Base-by-base conservation (phyloP, 2,329 filamentous ascomycete genomes). In the Paraconiothyrium brasiliense region DNA sequence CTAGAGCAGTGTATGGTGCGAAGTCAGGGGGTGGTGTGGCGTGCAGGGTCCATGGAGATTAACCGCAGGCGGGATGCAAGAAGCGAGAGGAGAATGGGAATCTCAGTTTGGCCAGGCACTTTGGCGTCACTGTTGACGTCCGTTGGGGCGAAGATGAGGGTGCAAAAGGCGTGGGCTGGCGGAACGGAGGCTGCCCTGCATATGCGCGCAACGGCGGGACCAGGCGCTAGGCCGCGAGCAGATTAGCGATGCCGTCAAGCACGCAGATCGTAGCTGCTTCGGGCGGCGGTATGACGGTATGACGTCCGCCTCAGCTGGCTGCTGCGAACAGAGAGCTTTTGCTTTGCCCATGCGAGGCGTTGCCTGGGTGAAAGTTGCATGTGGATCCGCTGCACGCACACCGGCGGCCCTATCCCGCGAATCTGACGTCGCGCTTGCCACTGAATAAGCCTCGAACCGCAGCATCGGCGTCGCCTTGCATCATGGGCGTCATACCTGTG, bases 121-220 rank as follows among this genome's bases (percentile, higher is more conserved):
- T 43, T 44, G 49, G 51, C 59, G 56, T 62, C 59, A 62, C 44
- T 37, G 48, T 51, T 57, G 58, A 60, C 55, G 59, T 58, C 43
- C 22, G 34, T 9, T 22, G 50, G 39, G 54, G 37, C 49, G 14
- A 59, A 41, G 54, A 48, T 13, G 48, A 35, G 30, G 30, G 30
- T 9, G 30, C n/a, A 27, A 11, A n/a, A 24, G n/a, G 50, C 16
- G 22, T 30, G 24, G 50, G 20, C 37, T 24, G 22, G 50, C 50
- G 37, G 49, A 54, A 43, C 37, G 35, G 43, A 14, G 24, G 37
- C 34, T 62, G 60, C 56, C 60, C 60, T 62, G 60, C 60, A 59
- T 62, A 43, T 49, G 30, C 54, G 6, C 39, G 24, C 51, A 62
- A 56, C 55, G 55, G 55, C 51, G 44, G 16, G 35, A 22, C 49